Evolutionary conservation across 108 stramenopile species (phyloP).

Genomic region (Skeletonema tropicum): DNA sequence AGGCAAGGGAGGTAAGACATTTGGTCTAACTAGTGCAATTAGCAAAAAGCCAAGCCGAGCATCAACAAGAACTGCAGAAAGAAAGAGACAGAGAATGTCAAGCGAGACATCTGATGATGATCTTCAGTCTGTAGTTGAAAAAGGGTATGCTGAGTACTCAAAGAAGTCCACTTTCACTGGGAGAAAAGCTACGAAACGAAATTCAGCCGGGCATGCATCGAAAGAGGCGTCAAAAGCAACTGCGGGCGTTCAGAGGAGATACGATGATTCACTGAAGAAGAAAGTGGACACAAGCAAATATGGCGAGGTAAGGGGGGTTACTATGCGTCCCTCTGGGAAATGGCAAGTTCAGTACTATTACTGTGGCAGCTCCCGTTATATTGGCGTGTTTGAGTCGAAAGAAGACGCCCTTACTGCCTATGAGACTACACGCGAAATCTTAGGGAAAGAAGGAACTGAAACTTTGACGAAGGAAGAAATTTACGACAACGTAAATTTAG

Average conservation of each 20-base stretch:
- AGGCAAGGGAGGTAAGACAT: slow-evolving; percentile 1
- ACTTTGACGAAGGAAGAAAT: slow-evolving; percentile 20
- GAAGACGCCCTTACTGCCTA: slow-evolving; percentile 82
- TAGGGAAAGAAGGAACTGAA: slow-evolving; percentile 5
- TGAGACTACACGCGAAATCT: slow-evolving; percentile 57
- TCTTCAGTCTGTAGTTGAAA: neutral
- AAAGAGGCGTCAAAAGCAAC: neutral
- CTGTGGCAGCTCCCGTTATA: slow-evolving; percentile 81
- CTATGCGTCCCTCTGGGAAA: slow-evolving; percentile 6
- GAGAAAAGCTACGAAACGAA: neutral
- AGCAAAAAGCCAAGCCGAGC: neutral
- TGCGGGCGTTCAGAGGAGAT: neutral
- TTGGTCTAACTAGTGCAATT: neutral
- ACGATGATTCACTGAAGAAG: neutral
- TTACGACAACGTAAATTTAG: slow-evolving; percentile 17
- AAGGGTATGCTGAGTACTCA: slow-evolving; percentile 1
- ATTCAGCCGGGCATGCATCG: neutral
- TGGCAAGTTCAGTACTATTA: slow-evolving; percentile 84
- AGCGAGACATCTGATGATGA: slow-evolving; percentile 3
- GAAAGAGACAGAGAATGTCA: neutral
- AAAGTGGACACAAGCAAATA: neutral
- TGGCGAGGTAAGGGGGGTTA: neutral
- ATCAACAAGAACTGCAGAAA: slow-evolving; percentile 4
- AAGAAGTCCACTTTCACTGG: neutral
- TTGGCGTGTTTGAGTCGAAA: slow-evolving; percentile 83